Evolutionary conservation across 805 yeast species (phyloP), one percentile per base, ranked within the genome.

Genomic region (Ogataea pini): DNA sequence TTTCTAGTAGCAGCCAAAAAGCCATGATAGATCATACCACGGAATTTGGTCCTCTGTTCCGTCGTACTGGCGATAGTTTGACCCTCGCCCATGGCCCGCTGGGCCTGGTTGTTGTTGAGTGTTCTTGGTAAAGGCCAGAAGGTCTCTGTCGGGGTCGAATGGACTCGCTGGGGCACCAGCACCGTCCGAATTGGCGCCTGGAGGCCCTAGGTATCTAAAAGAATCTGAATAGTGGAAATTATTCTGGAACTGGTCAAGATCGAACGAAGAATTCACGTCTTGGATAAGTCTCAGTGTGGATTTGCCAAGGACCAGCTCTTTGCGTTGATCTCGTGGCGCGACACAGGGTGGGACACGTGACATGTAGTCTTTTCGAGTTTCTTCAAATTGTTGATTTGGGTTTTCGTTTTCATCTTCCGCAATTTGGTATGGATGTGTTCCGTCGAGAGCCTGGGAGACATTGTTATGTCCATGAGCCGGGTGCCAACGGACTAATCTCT

Each of bases 401-500:
- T 22, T 33, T 25, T 25, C 31, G 27, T 36, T 41, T 3, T 32
- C 41, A 27, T 40, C 14, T 2, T 31, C 10, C 4, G 46, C 52
- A 19, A 13, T 29, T 25, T 60, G 64, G 42, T 59, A 70, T 0
- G 69, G 67, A 46, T 71, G 75, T 8, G 47, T 55, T 1, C 72
- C 72, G 33, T 57, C 59, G 32, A 71, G 51, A 9, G 65, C 57
- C 20, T 59, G 64, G 24, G 60, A 65, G 16, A 57, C 63, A 18
- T 46, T 59, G 33, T 56, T 55, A 18, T 62, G 57, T 12, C 65
- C 55, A 27, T 48, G 57, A 2, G 70, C 60, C 3, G 71, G 62
- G 33, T 67, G 59, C 71, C 71, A 71, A 20, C 73, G 58, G 1
- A 67, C 56, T 31, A 72, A 49, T 39, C 65, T 59, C 9, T 68